Evolutionary conservation across 2,329 filamentous ascomycete species (phyloP).

Genomic region (Diaporthe citriasiana): DNA sequence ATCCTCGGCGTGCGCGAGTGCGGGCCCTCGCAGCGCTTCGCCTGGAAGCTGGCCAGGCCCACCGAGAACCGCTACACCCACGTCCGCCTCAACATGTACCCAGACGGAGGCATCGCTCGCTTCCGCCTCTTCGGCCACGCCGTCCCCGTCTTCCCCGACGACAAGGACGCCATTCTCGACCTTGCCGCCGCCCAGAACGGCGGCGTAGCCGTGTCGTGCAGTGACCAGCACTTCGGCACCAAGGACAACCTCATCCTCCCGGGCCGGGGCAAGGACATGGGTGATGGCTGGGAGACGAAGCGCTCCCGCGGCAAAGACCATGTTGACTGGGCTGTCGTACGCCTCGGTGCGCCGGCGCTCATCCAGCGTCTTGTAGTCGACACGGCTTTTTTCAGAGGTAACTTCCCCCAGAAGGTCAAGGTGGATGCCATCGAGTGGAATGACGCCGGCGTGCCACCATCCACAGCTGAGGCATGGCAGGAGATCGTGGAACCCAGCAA

Average conservation of each 20-base stretch:
- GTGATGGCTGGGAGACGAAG: conserved; percentile 89
- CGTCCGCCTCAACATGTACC: conserved; percentile 86
- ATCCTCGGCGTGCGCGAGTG: conserved; percentile 79
- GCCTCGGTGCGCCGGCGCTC: conserved; percentile 75
- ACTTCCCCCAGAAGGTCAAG: conserved; percentile 83
- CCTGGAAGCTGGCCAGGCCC: conserved; percentile 73
- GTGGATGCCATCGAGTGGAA: conserved; percentile 73
- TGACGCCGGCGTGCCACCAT: conserved; percentile 66
- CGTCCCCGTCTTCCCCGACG: conserved; percentile 80
- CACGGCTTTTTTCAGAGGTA: conserved; percentile 86
- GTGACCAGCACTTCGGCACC: conserved; percentile 87
- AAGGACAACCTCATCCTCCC: conserved; percentile 86
- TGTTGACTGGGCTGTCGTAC: conserved; percentile 85
- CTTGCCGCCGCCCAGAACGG: conserved; percentile 85
- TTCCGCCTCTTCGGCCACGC: conserved; percentile 84
- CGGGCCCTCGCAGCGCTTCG: conserved; percentile 80
- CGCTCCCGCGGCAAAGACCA: conserved; percentile 79
- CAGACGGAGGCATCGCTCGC: conserved; percentile 85
- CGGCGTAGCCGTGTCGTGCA: conserved; percentile 81
- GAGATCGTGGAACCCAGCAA: conserved; percentile 77
- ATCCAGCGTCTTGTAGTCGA: conserved; percentile 80
- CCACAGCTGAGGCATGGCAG: conserved; percentile 73
- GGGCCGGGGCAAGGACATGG: conserved; percentile 86
- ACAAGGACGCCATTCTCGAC: conserved; percentile 77
- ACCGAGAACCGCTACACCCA: conserved; percentile 81